A percentile compares a stretch with the other conserved stretches of the same genome.
These are phyloP conservation scores for Lipomyces sp. DNA, from an alignment of 805 yeast species.

Conservation along the genomic window DNA sequence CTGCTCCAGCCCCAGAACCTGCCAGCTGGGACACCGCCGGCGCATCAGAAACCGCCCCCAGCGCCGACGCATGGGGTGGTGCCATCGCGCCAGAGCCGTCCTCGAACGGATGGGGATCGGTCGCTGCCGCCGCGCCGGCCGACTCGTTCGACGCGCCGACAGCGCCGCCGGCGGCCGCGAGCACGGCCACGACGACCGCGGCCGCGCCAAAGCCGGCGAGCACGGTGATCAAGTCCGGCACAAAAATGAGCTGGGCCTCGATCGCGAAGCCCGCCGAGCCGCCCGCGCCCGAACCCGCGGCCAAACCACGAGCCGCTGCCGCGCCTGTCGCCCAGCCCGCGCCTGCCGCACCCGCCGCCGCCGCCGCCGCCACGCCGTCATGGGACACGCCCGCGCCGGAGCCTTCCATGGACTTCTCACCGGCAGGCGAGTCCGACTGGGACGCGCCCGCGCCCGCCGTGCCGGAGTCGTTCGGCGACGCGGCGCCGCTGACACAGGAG, in stretches of 20 bases:
- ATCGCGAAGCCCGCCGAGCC: constrained; percentile 28
- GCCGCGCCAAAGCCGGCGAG: constrained; percentile 31
- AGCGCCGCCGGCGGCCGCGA: constrained; percentile 67
- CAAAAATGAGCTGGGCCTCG: constrained; percentile 31
- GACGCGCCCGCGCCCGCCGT: neutral
- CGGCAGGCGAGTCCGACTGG: constrained; percentile 11
- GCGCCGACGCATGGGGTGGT: too few species aligned
- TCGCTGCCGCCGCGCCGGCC: constrained; percentile 13
- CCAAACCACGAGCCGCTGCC: constrained; percentile 21
- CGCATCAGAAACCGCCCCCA: too few species aligned
- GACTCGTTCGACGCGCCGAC: constrained; percentile 43
- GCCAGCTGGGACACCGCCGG: too few species aligned
- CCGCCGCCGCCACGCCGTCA: constrained; percentile 4
- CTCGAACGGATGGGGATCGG: constrained; percentile 4
- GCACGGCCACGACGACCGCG: too few species aligned
- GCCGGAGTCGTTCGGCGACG: constrained; percentile 5
- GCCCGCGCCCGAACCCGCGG: constrained; percentile 8
- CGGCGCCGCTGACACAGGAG: constrained; percentile 26
- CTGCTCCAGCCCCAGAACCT: too few species aligned
- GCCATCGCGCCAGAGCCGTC: neutral
- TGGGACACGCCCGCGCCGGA: constrained; percentile 3
- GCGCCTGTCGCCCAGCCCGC: constrained; percentile 12
- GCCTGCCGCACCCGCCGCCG: constrained; percentile 20
- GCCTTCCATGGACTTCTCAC: neutral
- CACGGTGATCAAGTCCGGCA: constrained; percentile 28